Evolutionary conservation across 2,329 filamentous ascomycete genomes (phyloP), one percentile per base, ranked within the genome.

Genomic region (Trichoderma endophyticum): DNA sequence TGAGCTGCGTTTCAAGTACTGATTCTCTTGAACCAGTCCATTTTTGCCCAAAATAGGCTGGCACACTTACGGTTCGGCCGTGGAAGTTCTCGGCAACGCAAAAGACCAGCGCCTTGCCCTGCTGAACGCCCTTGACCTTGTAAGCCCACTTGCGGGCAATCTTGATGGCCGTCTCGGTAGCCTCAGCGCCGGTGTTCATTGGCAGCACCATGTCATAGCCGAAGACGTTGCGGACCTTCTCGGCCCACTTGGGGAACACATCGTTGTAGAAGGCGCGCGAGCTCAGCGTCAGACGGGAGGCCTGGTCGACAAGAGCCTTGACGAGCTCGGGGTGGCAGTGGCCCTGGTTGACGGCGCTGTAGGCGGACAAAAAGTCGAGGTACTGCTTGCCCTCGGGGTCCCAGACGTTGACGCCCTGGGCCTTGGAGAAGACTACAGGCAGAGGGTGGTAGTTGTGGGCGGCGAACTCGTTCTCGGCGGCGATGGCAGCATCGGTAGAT

Each of bases 381-480:
- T 99, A 98, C 82, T 97, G 91, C 77, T 91, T 93, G 79, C 93
- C 94, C 85, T 99, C 96, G 21, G 96, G 96, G 80, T 99, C 96
- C 95, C 96, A 99, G 72, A 98, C 96, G 73, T 92, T 91, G 79
- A 92, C 92, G 63, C 95, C 96, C 77, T 91, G 88, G 56, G 94
- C 96, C 75, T 90, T 90, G 71, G 95, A 88, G 82, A 98, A 98
- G 80, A 97, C 96, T 73, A 99, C 91, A 54, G 96, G 96, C 3
- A 99, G 89, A 18, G 96, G 96, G 83, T 98, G 95, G 87, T 99
- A 99, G 87, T 99, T 99, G 89, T 99, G 96, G 63, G 96, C 96
- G 64, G 96, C 96, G 82, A 89, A 95, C 80, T 93, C 86, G 79
- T 93, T 87, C 85, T 99, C 96, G 68, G 90, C 85, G 68, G 90